Base-by-base conservation (phyloP, 2,329 filamentous ascomycete species). In the Sphaerulina vaccinii region DNA sequence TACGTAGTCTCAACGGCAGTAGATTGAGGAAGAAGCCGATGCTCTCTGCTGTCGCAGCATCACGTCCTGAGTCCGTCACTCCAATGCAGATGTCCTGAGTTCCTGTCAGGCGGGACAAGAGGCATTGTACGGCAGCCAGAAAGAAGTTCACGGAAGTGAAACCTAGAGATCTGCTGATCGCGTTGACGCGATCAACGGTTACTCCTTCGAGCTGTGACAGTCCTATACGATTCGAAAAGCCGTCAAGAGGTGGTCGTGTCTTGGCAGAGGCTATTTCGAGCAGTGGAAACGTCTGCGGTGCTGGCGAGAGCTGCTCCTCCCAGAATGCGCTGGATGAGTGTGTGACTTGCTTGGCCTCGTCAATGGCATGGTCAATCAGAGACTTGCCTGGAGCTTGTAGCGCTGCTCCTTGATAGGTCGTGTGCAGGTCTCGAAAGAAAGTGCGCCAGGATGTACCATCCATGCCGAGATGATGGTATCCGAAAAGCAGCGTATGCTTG, bases 11-110 rank as follows among this genome's bases (percentile, higher is more conserved):
- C 0, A 77, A 36, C 1, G 73, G 66, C 0, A 78, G 58, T 3
- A 75, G 33, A 43, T 75, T 73, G 6, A 74, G 43, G 52, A 70
- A 72, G 43, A 68, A 57, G 1, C 74, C 74, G 27, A 75, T 61
- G 16, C 51, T 71, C 2, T 61, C 42, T 5, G 51, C 32, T 1
- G 65, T 32, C 5, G 56, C 48, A 3, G 49, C 36, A 38, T 72
- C 68, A 8, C 74, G 66, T 27, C 63, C 65, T 1, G 67, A 70
- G 52, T 75, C 72, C 2, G 68, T 68, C 13, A 76, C 62, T n/a
- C 73, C 73, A 42, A 76, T 71, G 42, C 59, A 68, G 7, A 76
- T 15, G 15, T 75, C 68, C 0, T 66, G 57, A 1, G 42, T 49
- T 1, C 63, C 58, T 1, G 60, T 21, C 10, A 67, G 56, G 2